Base-by-base conservation (phyloP, 345 rosid genomes). In the Corchorus olitorius region DNA sequence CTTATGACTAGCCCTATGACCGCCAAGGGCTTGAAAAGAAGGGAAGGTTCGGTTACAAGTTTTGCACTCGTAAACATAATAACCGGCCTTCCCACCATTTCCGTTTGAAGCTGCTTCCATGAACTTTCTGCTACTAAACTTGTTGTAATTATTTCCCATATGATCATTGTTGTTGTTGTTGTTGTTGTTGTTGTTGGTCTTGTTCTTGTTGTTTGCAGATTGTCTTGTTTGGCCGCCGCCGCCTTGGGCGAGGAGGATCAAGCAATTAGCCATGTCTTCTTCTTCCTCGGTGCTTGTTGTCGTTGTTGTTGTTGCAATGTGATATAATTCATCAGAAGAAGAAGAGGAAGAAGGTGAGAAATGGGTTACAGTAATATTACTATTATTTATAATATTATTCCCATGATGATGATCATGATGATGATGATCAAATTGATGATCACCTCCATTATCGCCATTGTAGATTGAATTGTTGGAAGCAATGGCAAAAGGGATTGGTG, bases 1-100 rank as follows among this genome's bases (percentile, higher is more conserved):
- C 91, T 89, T 97, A 72, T 97, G 99, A 80, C 99, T 97, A 0
- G 99, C 98, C 72, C 99, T 84, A 45, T 97, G 99, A 17, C 99
- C 99, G 0, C 99, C 99, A 17, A 97, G 88, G 20, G 99, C 99
- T 84, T 97, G 99, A 61, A 97, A 97, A 3, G 99, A 97, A 1
- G 95, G 94, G 70, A 97, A 97, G 0, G 92, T 89, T 56, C 92
- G 80, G 82, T 85, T 88, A 79, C 99, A 97, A 8, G 98, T 97
- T 84, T 85, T 94, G 90, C 99, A 97, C 84, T 90, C 93, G 58
- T 94, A 97, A 20, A 97, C 97, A 64, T 86, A 89, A 83, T 89
- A 89, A 2, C 98, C 98, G 0, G 82, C 87, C 85, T 86, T 89
- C 54, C 89, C 94, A 3, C 90, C 94, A 2, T 83, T 76, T 56